These are phyloP conservation scores for Yamadazyma triangularis DNA, from an alignment of 1,139 yeast species.

Conservation along the genomic window DNA sequence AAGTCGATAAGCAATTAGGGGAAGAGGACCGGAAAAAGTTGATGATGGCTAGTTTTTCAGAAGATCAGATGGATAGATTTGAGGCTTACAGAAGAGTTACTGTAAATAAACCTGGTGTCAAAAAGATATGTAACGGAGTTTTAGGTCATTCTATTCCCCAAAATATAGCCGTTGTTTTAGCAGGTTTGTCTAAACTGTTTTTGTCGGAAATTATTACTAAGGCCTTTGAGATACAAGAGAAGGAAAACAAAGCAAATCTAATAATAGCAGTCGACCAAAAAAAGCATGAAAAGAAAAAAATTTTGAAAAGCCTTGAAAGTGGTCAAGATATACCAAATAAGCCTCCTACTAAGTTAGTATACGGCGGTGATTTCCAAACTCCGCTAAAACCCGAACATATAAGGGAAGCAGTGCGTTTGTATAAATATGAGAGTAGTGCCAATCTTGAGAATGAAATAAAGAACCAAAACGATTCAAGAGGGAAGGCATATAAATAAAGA, in stretches of 20 bases:
- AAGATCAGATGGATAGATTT: constrained; percentile 83
- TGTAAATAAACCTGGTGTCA: constrained; percentile 73
- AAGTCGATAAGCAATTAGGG: constrained; percentile 19
- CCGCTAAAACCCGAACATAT: constrained; percentile 83
- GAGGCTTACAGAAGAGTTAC: constrained; percentile 86
- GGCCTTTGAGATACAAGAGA: constrained; percentile 65
- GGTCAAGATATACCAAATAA: constrained; percentile 27
- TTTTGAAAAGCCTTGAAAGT: constrained; percentile 22
- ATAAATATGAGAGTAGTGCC: constrained; percentile 63
- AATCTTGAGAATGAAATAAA: constrained; percentile 62
- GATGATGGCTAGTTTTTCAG: constrained; percentile 66
- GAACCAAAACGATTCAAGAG: no score
- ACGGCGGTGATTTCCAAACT: constrained; percentile 41
- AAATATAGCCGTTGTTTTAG: constrained; percentile 74
- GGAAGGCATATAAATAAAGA: no score
- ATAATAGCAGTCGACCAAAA: constrained; percentile 34
- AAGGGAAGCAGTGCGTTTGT: constrained; percentile 83
- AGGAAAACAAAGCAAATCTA: constrained; percentile 45
- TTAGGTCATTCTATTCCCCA: constrained; percentile 81
- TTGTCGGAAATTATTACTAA: constrained; percentile 83
- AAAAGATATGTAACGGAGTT: constrained; percentile 74
- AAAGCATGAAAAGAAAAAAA: constrained; percentile 27
- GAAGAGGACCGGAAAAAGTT: constrained; percentile 59
- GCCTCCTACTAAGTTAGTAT: constrained; percentile 22
- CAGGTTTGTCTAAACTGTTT: constrained; percentile 85